phyloP scores from a whole-genome alignment of 306 rosid species.

The Acacia acuminata region DNA sequence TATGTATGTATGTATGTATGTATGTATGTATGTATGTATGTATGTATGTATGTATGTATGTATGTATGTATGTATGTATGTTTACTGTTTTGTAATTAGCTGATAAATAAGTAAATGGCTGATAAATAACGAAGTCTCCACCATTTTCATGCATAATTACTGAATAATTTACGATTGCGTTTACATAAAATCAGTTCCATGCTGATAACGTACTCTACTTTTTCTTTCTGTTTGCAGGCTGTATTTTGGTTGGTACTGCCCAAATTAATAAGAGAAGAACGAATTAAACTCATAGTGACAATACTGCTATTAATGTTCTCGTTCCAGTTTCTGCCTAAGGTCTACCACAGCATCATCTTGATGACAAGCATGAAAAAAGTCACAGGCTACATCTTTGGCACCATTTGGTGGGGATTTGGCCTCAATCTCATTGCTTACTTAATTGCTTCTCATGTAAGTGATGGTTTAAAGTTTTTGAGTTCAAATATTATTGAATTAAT shows the following conservation, averaged over 20 bases:
- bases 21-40: not conserved
- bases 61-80: not conserved
- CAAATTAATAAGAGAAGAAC: constrained; percentile 76
- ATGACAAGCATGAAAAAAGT: constrained; percentile 98
- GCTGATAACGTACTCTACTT: not conserved
- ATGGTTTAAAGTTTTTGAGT: not conserved
- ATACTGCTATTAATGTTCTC: constrained; percentile 72
- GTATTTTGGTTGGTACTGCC: constrained; percentile 95
- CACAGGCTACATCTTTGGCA: constrained; percentile 94
- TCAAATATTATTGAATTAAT: not conserved
- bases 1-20: not conserved
- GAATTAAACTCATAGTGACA: constrained; percentile 82
- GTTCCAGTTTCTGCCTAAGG: constrained; percentile 96
- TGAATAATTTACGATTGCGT: not conserved
- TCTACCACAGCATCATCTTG: constrained; percentile 82
- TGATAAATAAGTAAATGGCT: not conserved
- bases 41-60: no score
- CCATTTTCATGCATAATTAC: not conserved
- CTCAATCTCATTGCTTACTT: constrained; percentile 96
- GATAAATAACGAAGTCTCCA: not conserved
- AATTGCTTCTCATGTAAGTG: constrained; percentile 89
- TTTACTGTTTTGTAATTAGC: not conserved
- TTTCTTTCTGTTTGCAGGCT: constrained; percentile 52
- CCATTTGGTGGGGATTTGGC: constrained; percentile 99
- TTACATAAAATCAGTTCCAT: not conserved